Base-by-base conservation (phyloP, 306 rosid species). In the Quercus variabilis region DNA sequence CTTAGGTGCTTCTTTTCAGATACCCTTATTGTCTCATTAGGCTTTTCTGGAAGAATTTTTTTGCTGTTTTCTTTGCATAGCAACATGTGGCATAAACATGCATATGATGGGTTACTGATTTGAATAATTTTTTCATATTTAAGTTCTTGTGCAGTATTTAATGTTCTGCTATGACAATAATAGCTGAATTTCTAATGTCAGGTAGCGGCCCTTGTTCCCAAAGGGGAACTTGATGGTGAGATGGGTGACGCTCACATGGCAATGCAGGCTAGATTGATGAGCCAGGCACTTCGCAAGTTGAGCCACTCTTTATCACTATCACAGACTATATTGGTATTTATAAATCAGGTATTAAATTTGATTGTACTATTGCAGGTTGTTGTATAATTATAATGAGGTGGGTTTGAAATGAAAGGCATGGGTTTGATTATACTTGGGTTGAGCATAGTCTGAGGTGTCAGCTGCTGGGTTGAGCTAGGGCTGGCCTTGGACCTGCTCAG, bases 141-240 rank as follows among this genome's bases (percentile, higher is more conserved):
- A 55, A 59, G 49, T 60, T 79, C 46, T 80, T 76, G 23, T 52
- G 55, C 33, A 25, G 56, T 52, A 20, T 69, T 76, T 46, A 71
- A 56, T 65, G 2, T 51, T 64, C 69, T 38, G 35, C 67, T 74
- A 35, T 75, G 74, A 71, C 25, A 81, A 30, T 26, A 73, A 51
- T 77, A 80, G 65, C 73, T 30, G 84, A 82, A 23, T 79, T 67
- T 69, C 72, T 58, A 30, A 57, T 84, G 58, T 76, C 82, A 94
- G 99, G 99, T 94, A 49, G 97, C 99, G 33, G 97, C 97, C 21
- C 97, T 94, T 77, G 95, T 94, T 86, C 99, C 99, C 57, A 92
- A 92, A 85, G 83, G 94, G 73, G 99, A 92, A 80, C 97, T 94
- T 80, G 99, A 94, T 81, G 97, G 97, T 19, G 97, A 89, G 78